Evolutionary conservation across 805 yeast genomes (phyloP), one percentile per base, ranked within the genome.

Genomic region (Kodamaea kakaduensis): DNA sequence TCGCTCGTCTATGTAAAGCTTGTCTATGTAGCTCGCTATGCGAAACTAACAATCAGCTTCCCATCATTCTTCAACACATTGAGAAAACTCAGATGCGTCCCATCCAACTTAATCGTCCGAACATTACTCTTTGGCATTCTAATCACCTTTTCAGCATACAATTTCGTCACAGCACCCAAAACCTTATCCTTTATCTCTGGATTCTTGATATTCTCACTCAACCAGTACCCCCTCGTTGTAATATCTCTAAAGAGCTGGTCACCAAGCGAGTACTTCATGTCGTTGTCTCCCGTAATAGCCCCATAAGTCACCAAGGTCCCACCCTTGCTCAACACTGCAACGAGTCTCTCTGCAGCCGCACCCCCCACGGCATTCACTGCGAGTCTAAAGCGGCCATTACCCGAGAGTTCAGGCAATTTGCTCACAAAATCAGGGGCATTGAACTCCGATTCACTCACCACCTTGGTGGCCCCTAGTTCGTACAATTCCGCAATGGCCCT

Each of bases 181-280:
- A 22, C 9, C 2, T 66, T 63, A 25, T 68, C 66, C 55, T 84
- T 84, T 22, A 69, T 66, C 22, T 70, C 68, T 3, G 94, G 93
- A 46, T 82, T 25, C 9, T 36, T 37, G 34, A 43, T 50, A 39
- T 59, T 59, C 9, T 48, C 37, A 17, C 59, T 57, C 23, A 59
- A 45, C 65, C 65, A 61, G 45, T 54, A 61, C 12, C 60, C 52
- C 12, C 36, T 46, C 15, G 59, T 45, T n/a, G 57, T 50, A 34
- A 60, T 45, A 37, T 59, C 54, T 36, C 58, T 59, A 41, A 48
- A 57, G 35, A 61, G 50, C 35, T 59, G 64, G 7, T 43, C 44
- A 1, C 44, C 42, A 9, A 53, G 45, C n/a, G 53, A 40, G 44
- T 44, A 56, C 32, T 25, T 39, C 6, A 47, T 32, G 14, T 47